phyloP scores from a whole-genome alignment of 306 rosid species.

The Trifolium repens region DNA sequence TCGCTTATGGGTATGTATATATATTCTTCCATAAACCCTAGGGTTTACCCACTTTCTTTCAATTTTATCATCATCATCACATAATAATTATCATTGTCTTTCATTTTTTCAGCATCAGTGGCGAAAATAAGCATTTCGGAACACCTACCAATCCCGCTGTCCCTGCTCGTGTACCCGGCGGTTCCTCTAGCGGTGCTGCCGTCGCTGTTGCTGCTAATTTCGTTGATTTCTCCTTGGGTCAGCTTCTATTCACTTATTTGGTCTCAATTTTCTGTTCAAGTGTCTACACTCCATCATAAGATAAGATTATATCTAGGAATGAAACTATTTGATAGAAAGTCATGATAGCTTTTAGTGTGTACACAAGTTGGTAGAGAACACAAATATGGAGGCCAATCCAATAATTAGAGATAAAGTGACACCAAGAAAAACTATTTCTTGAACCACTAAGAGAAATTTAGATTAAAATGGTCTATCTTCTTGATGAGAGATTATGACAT shows the following conservation, averaged over 20 bases:
- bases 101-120: constrained; percentile 65
- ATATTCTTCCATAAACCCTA: not conserved
- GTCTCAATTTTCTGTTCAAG: not conserved
- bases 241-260: constrained; percentile 26
- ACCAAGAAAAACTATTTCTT: not conserved
- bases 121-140: constrained; percentile 79
- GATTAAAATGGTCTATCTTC: not conserved
- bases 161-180: constrained; percentile 79
- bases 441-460: not conserved
- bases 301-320: not conserved
- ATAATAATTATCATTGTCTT: not conserved
- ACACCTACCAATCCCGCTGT: constrained; percentile 88
- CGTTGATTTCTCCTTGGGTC: constrained; percentile 88
- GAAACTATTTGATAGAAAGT: not conserved
- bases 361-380: not conserved
- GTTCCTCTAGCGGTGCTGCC: constrained; percentile 93
- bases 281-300: too few relatives aligned
- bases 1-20: constrained; percentile 39
- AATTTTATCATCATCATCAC: not conserved
- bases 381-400: not conserved
- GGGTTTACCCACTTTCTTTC: not conserved
- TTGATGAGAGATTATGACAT: not conserved
- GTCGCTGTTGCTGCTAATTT: constrained; percentile 92
- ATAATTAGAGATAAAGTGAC: not conserved
- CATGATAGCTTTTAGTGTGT: not conserved